Base-by-base conservation (phyloP, 768 basidiomycete species). In the Leccinellum luteum region DNA sequence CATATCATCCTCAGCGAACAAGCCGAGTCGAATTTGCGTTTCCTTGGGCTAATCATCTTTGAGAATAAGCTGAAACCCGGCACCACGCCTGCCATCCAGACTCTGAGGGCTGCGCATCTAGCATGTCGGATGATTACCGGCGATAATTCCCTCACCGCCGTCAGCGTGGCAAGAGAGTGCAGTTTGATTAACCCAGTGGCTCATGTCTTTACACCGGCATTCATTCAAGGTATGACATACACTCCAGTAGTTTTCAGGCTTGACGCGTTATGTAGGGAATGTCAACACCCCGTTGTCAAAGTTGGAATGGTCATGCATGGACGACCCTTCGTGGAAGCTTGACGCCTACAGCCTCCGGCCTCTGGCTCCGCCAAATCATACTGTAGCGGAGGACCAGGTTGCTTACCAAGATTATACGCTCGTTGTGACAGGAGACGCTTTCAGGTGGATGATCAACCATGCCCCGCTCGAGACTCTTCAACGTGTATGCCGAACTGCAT, bases 51-150 rank as follows among this genome's bases (percentile, higher is more conserved):
- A 34, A 87, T 98, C 66, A 95, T 99, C 59, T 99, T 99, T 66
- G 97, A 99, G 73, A 99, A 99, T 76, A 91, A 96, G 74, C 77
- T 99, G 59, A 99, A 99, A 66, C 85, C 89, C 4, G 94, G 90
- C 8, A 98, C 96, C 0, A 78, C 91, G 0, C 89, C 93, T 31
- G 93, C 90, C 7, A 97, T 99, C 47, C 89, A 93, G 59, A 86
- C 87, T 1, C 80, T 99, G 15, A 86, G 94, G 52, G 79, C 82
- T 2, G 97, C 97, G 1, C 94, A 98, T 74, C 75, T 99, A 35
- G 90, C 93, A 19, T 95, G 93, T 66, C 81, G 95, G 61, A 98
- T 99, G 97, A 95, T 97, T 51, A 99, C 97, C 1, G 97, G 97
- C 10, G 97, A 99, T 68, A 99, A 99, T 62, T 87, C 94, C 31